Base-by-base conservation (phyloP, 805 yeast species). In the Candida multigemmis region DNA sequence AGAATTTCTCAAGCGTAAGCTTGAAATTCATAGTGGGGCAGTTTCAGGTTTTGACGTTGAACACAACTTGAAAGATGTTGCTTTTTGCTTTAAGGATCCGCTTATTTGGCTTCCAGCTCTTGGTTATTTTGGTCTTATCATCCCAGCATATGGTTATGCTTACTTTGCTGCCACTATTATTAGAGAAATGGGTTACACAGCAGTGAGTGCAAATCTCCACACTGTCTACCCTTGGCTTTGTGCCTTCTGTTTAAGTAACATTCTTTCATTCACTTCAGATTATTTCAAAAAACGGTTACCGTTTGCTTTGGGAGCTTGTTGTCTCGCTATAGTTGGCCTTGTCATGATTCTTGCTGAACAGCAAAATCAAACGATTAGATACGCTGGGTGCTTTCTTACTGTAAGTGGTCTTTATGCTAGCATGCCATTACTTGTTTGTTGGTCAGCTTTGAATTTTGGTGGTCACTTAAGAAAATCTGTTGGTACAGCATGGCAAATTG, bases 161-260 rank as follows among this genome's bases (percentile, higher is more conserved):
- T 77, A 71, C 48, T 78, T 78, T 47, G 77, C 85, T 12, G 74
- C 83, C 23, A 60, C 78, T 16, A 78, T 78, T 44, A 74, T 78
- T 44, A 58, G 57, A 27, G 51, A 67, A 21, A 58, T 78, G 56
- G 78, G 80, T 12, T 65, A 77, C 59, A 66, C 83, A 2, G 76
- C 83, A 3, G 78, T 74, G 41, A 60, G 69, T 30, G 89, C 93
- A 7, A 85, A 85, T 50, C 69, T 77, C 30, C 77, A 77, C 54
- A 79, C 94, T 0, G 82, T 85, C 25, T 86, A 84, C 38, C 93
- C 94, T 12, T 85, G 93, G 87, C 61, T 82, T 22, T 56, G 67
- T 16, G 82, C 94, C 0, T 79, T 84, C 43, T 85, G 78, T 5
- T 56, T 69, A 18, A 69, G 77, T 23, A 74, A 77, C 53, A 41